Base-by-base conservation (phyloP, 2,329 filamentous ascomycete species). In the Alternaria novae-zelandiae region DNA sequence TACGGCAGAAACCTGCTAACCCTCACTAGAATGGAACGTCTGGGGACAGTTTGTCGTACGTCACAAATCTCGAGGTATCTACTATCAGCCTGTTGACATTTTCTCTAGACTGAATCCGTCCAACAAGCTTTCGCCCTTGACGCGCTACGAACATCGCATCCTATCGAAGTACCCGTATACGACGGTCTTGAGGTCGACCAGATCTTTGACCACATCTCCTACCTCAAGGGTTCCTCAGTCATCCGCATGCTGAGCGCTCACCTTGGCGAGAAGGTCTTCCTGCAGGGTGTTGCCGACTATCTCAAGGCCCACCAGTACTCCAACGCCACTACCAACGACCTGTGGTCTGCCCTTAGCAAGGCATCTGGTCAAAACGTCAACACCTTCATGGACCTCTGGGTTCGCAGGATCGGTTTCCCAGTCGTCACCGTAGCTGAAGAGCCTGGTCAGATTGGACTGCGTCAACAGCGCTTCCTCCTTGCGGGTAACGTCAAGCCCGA, bases 111-210 rank as follows among this genome's bases (percentile, higher is more conserved):
- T 82, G 96, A 98, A 84, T 92, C 91, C 74, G 92, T 97, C 84
- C 93, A 97, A 86, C 89, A 89, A 84, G 95, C 95, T 61, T 96
- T 97, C 81, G 87, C 90, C 69, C 88, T 99, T 28, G 96, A 99
- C 76, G 90, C 92, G 49, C 88, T 99, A 70, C 91, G 96, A 50
- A 92, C 93, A 45, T 97, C 94, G 54, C 96, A 99, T 80, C 92
- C 96, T 9, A 97, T 99, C 70, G 95, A 99, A 80, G 96, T 99
- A 7, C 92, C 94, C 0, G 96, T 99, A 28, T 90, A 90, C 72
- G 94, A 97, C 78, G 96, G 94, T 28, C 87, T 98, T 11, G 96
- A 98, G 72, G 93, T 98, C 69, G 96, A 98, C 80, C 96, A 99
- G 80, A 97, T 98, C 69, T 99, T 99, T 76, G 96, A 99, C 79